phyloP scores from a whole-genome alignment of 2,329 filamentous ascomycete genomes.

The Colletotrichum simmondsii region DNA sequence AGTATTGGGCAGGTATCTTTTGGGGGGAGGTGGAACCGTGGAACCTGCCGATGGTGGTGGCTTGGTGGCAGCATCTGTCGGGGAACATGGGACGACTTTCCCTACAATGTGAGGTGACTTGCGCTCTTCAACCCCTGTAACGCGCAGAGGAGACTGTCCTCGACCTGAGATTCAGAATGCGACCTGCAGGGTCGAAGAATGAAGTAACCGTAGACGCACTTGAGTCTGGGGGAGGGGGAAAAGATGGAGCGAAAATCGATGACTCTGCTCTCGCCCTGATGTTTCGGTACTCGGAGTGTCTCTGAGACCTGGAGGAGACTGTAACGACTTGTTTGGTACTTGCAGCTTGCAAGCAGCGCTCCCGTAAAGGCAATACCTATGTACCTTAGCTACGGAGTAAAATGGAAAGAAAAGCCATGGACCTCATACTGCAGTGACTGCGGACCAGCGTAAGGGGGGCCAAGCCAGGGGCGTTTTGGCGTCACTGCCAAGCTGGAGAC shows the following conservation, averaged over 20 bases:
- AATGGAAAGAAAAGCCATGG: neutral
- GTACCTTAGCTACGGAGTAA: no score
- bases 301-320: neutral
- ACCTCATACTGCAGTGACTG: no score
- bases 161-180: neutral
- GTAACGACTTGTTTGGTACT: neutral
- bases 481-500: constrained; percentile 28
- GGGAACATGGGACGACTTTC: constrained; percentile 31
- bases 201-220: neutral
- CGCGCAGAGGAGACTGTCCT: neutral
- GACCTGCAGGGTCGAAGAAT: neutral
- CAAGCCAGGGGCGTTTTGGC: constrained; percentile 28
- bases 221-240: neutral
- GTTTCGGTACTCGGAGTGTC: neutral
- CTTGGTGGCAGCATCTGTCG: constrained; percentile 16
- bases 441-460: neutral
- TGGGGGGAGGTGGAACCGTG: neutral
- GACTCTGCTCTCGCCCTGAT: neutral
- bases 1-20: neutral
- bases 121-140: neutral
- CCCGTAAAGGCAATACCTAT: neutral
- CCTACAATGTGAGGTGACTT: neutral
- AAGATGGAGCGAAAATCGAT: neutral
- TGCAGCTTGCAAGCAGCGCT: neutral
- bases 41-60: constrained; percentile 20